Base-by-base conservation (phyloP, 208 protist genomes). In the Crithidia mellificae region DNA sequence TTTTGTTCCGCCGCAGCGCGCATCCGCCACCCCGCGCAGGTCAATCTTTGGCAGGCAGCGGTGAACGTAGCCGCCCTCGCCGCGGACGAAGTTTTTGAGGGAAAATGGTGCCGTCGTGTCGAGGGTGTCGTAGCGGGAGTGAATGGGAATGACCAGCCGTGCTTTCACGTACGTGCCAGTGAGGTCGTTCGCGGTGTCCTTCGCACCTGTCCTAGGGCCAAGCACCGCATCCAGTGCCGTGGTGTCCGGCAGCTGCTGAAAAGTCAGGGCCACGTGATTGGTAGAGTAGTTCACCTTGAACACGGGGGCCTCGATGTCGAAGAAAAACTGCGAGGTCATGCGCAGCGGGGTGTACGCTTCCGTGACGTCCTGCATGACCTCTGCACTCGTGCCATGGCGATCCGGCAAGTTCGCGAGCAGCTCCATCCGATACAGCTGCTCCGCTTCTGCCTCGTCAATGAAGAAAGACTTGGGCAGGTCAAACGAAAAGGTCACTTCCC, bases 301-400 rank as follows among this genome's bases (percentile, higher is more conserved):
- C 15, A 71, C 78, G 6, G 90, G 90, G 0, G 85, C 87, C 59
- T 95, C 90, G 54, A 95, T 95, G 53, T 95, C 90, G 63, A 91
- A 92, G 29, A 78, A 72, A 36, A 77, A 74, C 38, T 73, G 54
- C 25, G 83, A 87, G 5, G 54, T 52, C 36, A 94, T 62, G 5
- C 32, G 6, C 46, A 91, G 63, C 4, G 75, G 62, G 9, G 56
- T 63, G 62, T 84, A 87, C 20, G 52, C 36, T 2, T 20, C 3
- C 19, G 79, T 84, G 11, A 85, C 46, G 47, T 92, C 83, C 1
- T 50, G 22, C 47, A 59, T 14, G 0, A 56, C 55, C 11, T 58
- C 56, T 12, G 62, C 67, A 0, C 4, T 14, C 12, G 32, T 73
- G 4, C 57, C 62, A 29, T 53, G 55, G 9, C 17, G 36, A 7